These are phyloP conservation scores for Euphorbia tirucalli DNA, from an alignment of 345 rosid species.

Conservation along the genomic window DNA sequence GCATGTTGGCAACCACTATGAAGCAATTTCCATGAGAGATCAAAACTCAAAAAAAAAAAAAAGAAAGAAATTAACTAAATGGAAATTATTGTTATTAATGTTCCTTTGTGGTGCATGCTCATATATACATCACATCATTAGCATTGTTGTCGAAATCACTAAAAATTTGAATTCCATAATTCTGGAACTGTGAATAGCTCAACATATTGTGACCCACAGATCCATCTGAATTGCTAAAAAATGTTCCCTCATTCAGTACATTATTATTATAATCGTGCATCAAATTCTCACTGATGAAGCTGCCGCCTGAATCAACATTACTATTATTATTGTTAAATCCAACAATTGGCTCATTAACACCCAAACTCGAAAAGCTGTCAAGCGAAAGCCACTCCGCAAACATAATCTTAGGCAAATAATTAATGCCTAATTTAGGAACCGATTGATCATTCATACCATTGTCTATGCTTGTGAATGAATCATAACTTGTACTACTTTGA, in stretches of 20 bases:
- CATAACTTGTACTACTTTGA: slow-evolving; percentile 25
- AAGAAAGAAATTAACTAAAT: too few species aligned
- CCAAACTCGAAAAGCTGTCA: slow-evolving; percentile 17
- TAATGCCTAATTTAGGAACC: slow-evolving; percentile 15
- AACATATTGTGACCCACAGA: slow-evolving; percentile 40
- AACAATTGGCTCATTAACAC: slow-evolving; percentile 4
- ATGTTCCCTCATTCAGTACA: slow-evolving; percentile 24
- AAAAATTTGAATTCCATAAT: slow-evolving; percentile 31
- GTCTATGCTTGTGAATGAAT: slow-evolving; percentile 10
- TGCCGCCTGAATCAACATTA: slow-evolving; percentile 10
- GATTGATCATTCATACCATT: slow-evolving; percentile 21
- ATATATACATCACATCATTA: slow-evolving; percentile 41
- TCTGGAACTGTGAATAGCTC: slow-evolving; percentile 42
- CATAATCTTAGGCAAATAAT: slow-evolving; percentile 48
- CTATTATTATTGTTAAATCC: slow-evolving; percentile 12
- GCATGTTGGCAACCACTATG: too few species aligned
- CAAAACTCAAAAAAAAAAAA: too few species aligned
- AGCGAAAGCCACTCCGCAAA: slow-evolving; percentile 77
- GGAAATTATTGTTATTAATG: too few species aligned
- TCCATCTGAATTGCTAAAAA: slow-evolving; percentile 14
- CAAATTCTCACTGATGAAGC: slow-evolving; percentile 27
- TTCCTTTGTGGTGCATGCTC: too few species aligned
- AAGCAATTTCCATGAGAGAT: too few species aligned
- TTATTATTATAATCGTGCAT: slow-evolving; percentile 7
- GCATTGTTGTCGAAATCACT: slow-evolving; percentile 34